A percentile compares a stretch with the other conserved stretches of the same genome.
Conservation (phyloP, 495 filamentous ascomycete genomes). For the Xylaria venustula region DNA sequence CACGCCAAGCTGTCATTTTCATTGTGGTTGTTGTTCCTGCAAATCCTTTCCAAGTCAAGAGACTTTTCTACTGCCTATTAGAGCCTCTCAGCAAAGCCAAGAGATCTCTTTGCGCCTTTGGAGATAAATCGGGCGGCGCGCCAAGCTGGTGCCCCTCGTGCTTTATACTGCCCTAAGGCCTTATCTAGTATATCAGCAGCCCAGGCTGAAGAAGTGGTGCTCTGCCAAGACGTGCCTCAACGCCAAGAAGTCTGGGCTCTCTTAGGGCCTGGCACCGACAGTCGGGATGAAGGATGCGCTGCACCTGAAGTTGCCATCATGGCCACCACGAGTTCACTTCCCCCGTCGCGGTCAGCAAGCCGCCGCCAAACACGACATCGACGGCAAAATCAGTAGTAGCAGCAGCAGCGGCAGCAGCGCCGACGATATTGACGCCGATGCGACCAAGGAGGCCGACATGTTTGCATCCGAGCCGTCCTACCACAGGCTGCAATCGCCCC, state of each 20-base stretch:
- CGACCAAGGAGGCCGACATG: conserved; percentile 5
- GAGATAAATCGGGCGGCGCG: background rate
- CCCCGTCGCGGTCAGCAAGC: background rate
- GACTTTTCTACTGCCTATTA: background rate
- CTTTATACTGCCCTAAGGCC: no score
- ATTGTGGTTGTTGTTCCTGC: no score
- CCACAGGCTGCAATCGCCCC: conserved; percentile 4
- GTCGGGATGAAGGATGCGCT: conserved; percentile 13
- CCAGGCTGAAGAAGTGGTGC: background rate
- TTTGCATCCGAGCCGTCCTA: conserved; percentile 1
- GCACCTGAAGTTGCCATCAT: conserved; percentile 9
- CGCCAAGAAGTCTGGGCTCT: conserved; percentile 1
- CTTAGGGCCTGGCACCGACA: background rate
- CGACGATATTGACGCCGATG: background rate
- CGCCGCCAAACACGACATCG: background rate
- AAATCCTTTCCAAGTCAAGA: background rate
- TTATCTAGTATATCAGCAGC: no score
- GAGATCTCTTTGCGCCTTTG: conserved; percentile 10
- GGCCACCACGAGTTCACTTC: conserved; percentile 8
- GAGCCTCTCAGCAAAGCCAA: background rate
- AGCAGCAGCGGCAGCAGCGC: background rate
- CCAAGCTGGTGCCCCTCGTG: no score
- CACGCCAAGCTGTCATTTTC: no score
- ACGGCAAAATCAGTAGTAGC: background rate
- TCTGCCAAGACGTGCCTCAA: conserved; percentile 4